Conservation (phyloP, 2,329 filamentous ascomycete genomes). For the Fusarium luffae region DNA sequence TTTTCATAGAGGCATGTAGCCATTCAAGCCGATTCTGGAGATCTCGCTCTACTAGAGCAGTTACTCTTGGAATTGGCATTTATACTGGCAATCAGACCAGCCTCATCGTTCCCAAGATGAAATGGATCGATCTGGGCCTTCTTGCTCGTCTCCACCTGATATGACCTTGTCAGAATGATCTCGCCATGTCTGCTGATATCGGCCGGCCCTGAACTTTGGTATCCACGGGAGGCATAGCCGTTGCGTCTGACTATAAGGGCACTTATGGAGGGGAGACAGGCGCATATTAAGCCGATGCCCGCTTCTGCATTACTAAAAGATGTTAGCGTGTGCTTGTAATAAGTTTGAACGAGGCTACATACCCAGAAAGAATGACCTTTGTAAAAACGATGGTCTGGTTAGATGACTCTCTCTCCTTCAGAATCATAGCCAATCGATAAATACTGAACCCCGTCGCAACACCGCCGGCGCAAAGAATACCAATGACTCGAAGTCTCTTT, state of each 20-base stretch:
- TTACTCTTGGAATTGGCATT: conserved; percentile 30
- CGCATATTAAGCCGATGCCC: conserved; percentile 33
- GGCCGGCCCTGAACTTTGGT: conserved; percentile 25
- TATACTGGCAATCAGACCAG: conserved; percentile 33
- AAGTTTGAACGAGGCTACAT: fast-evolving
- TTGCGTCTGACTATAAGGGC: conserved; percentile 31
- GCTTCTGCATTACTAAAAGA: conserved; percentile 30
- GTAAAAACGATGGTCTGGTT: conserved; percentile 36
- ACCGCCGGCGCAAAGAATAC: conserved; percentile 36
- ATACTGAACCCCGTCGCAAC: conserved; percentile 33
- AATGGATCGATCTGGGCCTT: conserved; percentile 5
- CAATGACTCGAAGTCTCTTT: conserved; percentile 31
- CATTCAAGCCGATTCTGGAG: conserved; percentile 6
- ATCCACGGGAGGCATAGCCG: conserved; percentile 40
- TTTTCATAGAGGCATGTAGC: not conserved
- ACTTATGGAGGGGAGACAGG: conserved; percentile 35
- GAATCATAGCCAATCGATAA: conserved; percentile 30
- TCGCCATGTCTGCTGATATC: conserved; percentile 35
- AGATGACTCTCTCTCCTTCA: conserved; percentile 16
- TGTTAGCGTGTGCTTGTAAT: fast-evolving
- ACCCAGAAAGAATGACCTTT: conserved; percentile 37
- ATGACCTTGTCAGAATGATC: conserved; percentile 48
- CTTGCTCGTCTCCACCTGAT: conserved; percentile 44
- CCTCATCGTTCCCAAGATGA: conserved; percentile 40
- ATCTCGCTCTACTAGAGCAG: conserved; percentile 17